Conservation (phyloP, 163 green algal genomes). For the Scenedesmus sp. region DNA sequence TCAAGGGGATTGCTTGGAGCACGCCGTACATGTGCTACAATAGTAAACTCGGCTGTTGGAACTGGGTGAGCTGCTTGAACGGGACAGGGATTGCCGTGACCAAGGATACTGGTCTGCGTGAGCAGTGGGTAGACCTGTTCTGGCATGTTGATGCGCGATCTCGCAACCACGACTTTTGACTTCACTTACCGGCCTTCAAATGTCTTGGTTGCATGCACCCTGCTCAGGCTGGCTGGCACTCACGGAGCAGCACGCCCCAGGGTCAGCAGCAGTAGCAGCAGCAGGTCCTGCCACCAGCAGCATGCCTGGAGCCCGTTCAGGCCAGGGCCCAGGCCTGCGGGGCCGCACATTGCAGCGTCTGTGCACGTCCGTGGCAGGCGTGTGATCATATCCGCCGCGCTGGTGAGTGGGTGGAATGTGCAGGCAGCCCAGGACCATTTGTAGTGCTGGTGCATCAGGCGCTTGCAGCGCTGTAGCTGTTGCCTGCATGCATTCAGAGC, state of each 20-base stretch:
- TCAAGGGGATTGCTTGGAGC: neutral
- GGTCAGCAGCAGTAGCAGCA: conserved; percentile 31
- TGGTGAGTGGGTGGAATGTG: conserved; percentile 44
- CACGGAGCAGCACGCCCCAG: neutral
- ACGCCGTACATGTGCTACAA: conserved; percentile 2
- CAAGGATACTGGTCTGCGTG: neutral
- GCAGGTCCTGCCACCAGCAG: neutral
- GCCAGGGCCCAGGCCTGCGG: conserved; percentile 16
- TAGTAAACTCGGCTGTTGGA: neutral
- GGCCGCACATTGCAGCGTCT: conserved; percentile 59
- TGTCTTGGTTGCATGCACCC: neutral
- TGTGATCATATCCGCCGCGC: conserved; percentile 60
- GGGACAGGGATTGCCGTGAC: neutral
- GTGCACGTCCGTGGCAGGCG: conserved; percentile 44
- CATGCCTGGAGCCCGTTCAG: conserved; percentile 17
- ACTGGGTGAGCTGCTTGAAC: neutral
- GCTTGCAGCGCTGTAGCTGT: neutral
- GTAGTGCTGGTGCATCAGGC: neutral
- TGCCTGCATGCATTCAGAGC: conserved; percentile 2
- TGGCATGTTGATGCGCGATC: neutral
- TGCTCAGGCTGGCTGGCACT: neutral
- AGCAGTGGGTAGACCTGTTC: neutral
- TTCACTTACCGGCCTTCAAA: too few species aligned
- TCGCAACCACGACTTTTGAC: neutral
- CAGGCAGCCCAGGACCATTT: neutral